A percentile compares a stretch with the other conserved stretches of the same genome.
These are phyloP conservation scores for Candida dajiaensis DNA, from an alignment of 805 yeast genomes.

Conservation along the genomic window DNA sequence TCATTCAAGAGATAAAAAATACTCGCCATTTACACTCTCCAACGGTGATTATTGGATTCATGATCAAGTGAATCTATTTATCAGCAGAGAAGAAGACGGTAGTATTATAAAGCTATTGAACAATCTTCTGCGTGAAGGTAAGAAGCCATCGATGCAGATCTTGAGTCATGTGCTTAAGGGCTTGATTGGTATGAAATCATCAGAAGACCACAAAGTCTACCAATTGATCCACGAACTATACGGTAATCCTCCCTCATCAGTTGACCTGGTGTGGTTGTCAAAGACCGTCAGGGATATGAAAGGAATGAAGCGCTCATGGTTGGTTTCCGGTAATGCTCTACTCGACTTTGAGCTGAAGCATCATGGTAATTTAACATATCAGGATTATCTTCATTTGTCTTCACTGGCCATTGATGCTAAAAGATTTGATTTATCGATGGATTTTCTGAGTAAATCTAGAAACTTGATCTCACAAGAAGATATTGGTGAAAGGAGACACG, in stretches of 20 bases:
- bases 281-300: conserved; percentile 1
- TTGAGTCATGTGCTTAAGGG: conserved; percentile 7
- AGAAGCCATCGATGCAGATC: conserved; percentile 12
- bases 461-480: neutral
- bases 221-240: conserved; percentile 10
- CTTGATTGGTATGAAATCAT: conserved; percentile 9
- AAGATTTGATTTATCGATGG: conserved; percentile 6
- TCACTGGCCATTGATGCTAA: conserved; percentile 4
- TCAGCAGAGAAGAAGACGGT: neutral
- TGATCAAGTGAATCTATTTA: neutral
- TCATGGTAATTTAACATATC: neutral
- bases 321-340: neutral
- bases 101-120: conserved; percentile 4
- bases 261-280: conserved; percentile 10
- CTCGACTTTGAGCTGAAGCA: conserved; percentile 6
- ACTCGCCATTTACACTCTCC: neutral
- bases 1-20: neutral
- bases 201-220: conserved; percentile 9
- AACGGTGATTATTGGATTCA: conserved; percentile 1
- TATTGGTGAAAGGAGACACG: neutral
- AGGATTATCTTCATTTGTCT: conserved; percentile 9
- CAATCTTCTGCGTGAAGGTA: conserved; percentile 14
- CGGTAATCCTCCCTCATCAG: conserved; percentile 8
- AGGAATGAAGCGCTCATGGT: neutral
- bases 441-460: conserved; percentile 10